Percentiles rank a stretch among this genome's conserved stretches.
Evolutionary conservation across 2,329 filamentous ascomycete species (phyloP).

Genomic region (Paraconiothyrium sp.): DNA sequence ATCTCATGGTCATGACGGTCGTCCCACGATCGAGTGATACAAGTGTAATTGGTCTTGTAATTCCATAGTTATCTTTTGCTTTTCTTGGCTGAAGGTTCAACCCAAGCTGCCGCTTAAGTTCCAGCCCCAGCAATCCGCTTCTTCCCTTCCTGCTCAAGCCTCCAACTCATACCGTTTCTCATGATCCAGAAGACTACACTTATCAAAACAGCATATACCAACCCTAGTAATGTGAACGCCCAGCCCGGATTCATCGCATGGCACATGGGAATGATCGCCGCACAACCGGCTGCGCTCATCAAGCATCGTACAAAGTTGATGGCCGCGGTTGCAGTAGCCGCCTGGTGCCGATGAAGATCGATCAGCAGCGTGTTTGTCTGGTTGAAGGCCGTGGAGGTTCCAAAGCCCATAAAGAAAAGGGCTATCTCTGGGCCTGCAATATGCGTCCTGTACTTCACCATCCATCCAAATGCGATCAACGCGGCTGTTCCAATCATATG

Average conservation of each 20-base stretch:
- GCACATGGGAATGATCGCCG: constrained; percentile 54
- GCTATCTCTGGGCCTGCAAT: constrained; percentile 57
- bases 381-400: constrained; percentile 63
- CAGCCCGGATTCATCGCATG: constrained; percentile 54
- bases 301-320: constrained; percentile 50
- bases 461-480: constrained; percentile 56
- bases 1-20: too few species aligned
- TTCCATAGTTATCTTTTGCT: too few species aligned
- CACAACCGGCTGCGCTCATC: constrained; percentile 48
- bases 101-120: background rate
- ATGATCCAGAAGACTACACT: constrained; percentile 42
- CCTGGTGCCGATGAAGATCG: constrained; percentile 52
- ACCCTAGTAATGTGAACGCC: constrained; percentile 56
- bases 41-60: too few species aligned
- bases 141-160: constrained; percentile 32
- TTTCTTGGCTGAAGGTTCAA: too few species aligned
- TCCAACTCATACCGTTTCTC: constrained; percentile 43
- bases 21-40: too few species aligned
- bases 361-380: constrained; percentile 58
- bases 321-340: constrained; percentile 53
- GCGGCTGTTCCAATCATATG: constrained; percentile 45
- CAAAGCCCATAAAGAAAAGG: constrained; percentile 63
- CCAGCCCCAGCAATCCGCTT: constrained; percentile 11
- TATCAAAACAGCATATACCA: constrained; percentile 39
- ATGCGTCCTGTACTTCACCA: constrained; percentile 45